Percentiles rank a stretch among this genome's conserved stretches.
phyloP scores from a whole-genome alignment of 148 eudicot genomes.

The Heliosperma pusillum region DNA sequence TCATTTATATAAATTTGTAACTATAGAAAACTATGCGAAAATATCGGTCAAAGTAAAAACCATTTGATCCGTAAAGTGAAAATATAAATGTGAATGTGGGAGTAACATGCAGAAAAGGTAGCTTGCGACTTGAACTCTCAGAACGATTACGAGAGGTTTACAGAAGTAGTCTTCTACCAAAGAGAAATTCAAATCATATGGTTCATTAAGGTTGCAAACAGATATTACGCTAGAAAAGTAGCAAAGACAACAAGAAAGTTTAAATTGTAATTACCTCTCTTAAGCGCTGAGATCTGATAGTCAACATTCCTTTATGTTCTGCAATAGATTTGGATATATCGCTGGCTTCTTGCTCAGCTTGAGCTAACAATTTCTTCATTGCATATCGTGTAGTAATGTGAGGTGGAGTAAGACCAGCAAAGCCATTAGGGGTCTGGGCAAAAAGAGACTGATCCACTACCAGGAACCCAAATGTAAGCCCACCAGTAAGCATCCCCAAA shows the following conservation, averaged over 20 bases:
- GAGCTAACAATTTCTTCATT: slow-evolving; percentile 78
- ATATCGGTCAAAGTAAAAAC: not conserved
- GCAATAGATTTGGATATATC: slow-evolving; percentile 39
- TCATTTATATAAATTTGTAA: too few species aligned
- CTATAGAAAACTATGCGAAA: not conserved
- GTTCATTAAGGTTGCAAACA: slow-evolving; percentile 1
- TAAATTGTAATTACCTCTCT: slow-evolving; percentile 50
- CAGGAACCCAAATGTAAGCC: slow-evolving; percentile 75
- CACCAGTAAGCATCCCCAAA: slow-evolving; percentile 79
- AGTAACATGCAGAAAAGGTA: not conserved
- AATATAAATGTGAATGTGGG: not conserved
- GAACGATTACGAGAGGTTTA: not conserved
- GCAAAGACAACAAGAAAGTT: not conserved
- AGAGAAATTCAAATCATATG: not conserved
- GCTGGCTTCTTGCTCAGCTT: slow-evolving; percentile 47
- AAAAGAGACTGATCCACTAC: slow-evolving; percentile 57
- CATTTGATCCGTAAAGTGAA: not conserved
- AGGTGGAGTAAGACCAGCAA: slow-evolving; percentile 73
- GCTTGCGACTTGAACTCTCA: not conserved
- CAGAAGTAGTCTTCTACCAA: not conserved
- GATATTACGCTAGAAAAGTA: not conserved
- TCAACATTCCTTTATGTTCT: slow-evolving; percentile 55
- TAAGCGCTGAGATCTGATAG: slow-evolving; percentile 54
- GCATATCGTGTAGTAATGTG: slow-evolving; percentile 78
- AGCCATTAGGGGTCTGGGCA: slow-evolving; percentile 57